A percentile compares a stretch with the other conserved stretches of the same genome.
These are phyloP conservation scores for Claviceps lovelessii DNA, from an alignment of 2,329 filamentous ascomycete genomes.

Conservation along the genomic window DNA sequence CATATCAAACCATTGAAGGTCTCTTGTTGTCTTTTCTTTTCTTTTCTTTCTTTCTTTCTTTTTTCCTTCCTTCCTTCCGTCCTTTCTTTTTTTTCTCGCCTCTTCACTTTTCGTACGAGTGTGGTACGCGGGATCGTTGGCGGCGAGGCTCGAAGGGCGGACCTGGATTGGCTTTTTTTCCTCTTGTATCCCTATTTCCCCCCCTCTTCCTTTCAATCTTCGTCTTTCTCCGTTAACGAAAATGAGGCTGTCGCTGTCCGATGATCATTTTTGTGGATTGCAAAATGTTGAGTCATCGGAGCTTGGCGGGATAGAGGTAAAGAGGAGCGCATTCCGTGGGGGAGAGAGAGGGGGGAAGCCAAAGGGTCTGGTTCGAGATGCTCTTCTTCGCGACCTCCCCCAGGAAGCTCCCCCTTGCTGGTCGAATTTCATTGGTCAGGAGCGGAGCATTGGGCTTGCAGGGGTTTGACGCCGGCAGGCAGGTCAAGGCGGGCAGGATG, in stretches of 20 bases:
- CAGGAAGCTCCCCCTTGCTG: not conserved
- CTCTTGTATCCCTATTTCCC: not conserved
- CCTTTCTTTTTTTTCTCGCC: too few relatives aligned
- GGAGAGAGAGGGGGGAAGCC: too few relatives aligned
- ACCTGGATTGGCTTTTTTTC: not conserved
- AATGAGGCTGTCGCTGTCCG: not conserved
- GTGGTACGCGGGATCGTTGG: not conserved
- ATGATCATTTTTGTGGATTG: not conserved
- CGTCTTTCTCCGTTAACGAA: not conserved
- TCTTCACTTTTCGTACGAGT: not conserved
- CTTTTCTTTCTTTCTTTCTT: not conserved
- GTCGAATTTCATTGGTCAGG: not conserved
- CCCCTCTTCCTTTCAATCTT: not conserved
- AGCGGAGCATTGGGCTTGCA: not conserved
- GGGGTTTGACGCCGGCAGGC: not conserved
- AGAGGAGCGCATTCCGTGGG: not conserved
- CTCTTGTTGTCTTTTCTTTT: not conserved
- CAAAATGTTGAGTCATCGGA: not conserved
- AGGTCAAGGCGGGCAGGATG: too few relatives aligned
- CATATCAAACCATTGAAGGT: slow-evolving; percentile 13
- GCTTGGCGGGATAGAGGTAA: not conserved
- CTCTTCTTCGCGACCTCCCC: not conserved
- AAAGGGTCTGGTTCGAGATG: too few relatives aligned
- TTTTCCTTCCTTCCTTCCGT: not conserved
- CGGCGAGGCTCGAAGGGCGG: not conserved